Conservation (phyloP, 2,329 filamentous ascomycete genomes). For the Epichloe scottii region DNA sequence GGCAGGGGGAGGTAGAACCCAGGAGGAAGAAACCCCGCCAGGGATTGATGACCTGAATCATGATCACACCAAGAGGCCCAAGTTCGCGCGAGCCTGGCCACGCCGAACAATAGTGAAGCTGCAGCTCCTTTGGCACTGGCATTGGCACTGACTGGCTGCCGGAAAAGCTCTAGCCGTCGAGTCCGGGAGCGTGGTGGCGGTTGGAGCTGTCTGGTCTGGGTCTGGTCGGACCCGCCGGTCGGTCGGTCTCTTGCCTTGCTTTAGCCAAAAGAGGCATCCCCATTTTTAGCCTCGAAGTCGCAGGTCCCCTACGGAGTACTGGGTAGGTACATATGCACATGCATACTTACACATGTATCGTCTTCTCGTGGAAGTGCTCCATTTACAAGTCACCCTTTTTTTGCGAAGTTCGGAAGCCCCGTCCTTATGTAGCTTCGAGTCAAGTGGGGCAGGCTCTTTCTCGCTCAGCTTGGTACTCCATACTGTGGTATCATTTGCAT, state of each 20-base stretch:
- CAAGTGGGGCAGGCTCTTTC: too few species aligned
- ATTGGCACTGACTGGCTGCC: background rate
- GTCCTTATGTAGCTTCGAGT: too few species aligned
- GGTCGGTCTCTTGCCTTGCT: background rate
- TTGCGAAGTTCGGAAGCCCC: too few species aligned
- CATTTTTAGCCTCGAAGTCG: background rate
- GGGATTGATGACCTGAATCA: background rate
- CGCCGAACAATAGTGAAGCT: background rate
- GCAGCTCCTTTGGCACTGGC: background rate
- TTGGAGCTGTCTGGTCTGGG: background rate
- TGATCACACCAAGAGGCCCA: background rate
- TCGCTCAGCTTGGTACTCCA: too few species aligned
- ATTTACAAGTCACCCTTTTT: too few species aligned
- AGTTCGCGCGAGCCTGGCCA: background rate
- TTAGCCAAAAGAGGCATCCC: conserved; percentile 5
- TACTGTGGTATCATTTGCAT: too few species aligned
- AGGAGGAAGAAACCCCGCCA: background rate
- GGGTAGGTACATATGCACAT: background rate
- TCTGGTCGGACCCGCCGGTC: conserved; percentile 6
- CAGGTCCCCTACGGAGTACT: background rate
- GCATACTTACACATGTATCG: background rate
- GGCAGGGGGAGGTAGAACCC: too few species aligned
- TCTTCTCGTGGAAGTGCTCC: too few species aligned
- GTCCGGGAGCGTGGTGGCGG: conserved; percentile 1
- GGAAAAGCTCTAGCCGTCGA: conserved; percentile 5